A percentile compares a stretch with the other conserved stretches of the same genome.
Evolutionary conservation across 2,329 filamentous ascomycete species (phyloP).

Genomic region (Aureobasidium leucospermi): DNA sequence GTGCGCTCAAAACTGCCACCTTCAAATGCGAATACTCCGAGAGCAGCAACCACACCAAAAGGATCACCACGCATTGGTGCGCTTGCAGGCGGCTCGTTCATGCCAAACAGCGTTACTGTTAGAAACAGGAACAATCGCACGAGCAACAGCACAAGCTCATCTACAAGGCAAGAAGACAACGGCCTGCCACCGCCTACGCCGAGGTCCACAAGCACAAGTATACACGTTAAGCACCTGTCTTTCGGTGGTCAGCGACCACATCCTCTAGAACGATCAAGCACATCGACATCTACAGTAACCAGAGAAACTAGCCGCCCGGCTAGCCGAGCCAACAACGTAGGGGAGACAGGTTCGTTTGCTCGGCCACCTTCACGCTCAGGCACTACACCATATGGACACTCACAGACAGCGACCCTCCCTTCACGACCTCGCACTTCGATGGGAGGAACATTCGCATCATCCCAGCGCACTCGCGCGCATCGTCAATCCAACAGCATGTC

Average conservation of each 20-base stretch:
- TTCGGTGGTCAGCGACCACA: slow-evolving; percentile 36
- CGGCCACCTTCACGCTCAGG: slow-evolving; percentile 1
- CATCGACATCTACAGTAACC: slow-evolving; percentile 7
- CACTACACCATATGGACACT: slow-evolving; percentile 25
- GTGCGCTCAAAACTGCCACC: slow-evolving; percentile 87
- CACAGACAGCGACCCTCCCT: slow-evolving; percentile 20
- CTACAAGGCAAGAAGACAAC: slow-evolving; percentile 21
- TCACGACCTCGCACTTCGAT: slow-evolving; percentile 64
- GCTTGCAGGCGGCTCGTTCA: slow-evolving; percentile 37
- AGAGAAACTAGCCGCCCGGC: slow-evolving; percentile 53
- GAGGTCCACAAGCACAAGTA: slow-evolving; percentile 20
- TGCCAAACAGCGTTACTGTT: slow-evolving; percentile 51
- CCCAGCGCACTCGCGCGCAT: slow-evolving; percentile 22
- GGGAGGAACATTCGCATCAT: slow-evolving; percentile 45
- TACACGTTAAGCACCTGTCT: slow-evolving; percentile 41
- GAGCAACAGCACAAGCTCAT: slow-evolving; percentile 44
- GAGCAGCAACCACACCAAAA: slow-evolving; percentile 57
- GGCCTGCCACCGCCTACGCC: slow-evolving; percentile 13
- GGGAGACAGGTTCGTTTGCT: slow-evolving; percentile 30
- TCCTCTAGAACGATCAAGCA: slow-evolving; percentile 19
- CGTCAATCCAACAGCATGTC: slow-evolving; percentile 24
- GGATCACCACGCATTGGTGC: slow-evolving; percentile 31
- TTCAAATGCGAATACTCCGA: slow-evolving; percentile 68
- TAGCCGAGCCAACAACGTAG: slow-evolving; percentile 61
- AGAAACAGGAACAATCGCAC: slow-evolving; percentile 63